Percentiles rank a stretch among this genome's conserved stretches.
Evolutionary conservation across 345 rosid species (phyloP).

Genomic region (Clarkia xantiana): DNA sequence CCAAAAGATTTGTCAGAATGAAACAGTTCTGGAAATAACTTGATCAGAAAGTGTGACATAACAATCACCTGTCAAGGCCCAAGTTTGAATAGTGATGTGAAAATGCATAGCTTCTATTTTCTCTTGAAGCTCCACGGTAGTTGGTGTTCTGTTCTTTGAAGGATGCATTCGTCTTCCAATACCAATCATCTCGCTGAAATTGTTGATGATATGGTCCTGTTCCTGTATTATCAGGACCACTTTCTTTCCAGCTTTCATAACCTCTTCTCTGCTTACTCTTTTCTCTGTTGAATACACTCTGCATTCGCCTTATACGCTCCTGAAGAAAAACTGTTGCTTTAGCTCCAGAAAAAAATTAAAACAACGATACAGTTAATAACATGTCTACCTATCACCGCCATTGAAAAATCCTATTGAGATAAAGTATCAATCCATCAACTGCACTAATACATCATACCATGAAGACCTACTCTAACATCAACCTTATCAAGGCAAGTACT

Average conservation of each 20-base stretch:
- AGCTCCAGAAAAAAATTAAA: not conserved
- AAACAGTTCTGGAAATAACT: not conserved
- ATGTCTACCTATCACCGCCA: no score
- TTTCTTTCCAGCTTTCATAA: constrained; percentile 74
- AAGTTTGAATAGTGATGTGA: constrained; percentile 83
- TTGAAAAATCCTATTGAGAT: no score
- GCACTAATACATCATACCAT: no score
- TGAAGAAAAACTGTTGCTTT: constrained; percentile 8
- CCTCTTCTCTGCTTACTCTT: constrained; percentile 56
- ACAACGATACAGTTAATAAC: not conserved
- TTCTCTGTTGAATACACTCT: constrained; percentile 89
- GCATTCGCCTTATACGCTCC: constrained; percentile 98
- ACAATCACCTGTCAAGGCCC: constrained; percentile 78
- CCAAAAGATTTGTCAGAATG: no score
- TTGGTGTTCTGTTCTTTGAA: constrained; percentile 47
- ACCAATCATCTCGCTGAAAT: constrained; percentile 95
- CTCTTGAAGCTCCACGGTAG: constrained; percentile 45
- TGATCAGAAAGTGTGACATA: not conserved
- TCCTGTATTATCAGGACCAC: constrained; percentile 21
- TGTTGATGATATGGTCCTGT: constrained; percentile 50
- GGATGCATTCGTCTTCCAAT: constrained; percentile 73
- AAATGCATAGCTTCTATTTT: constrained; percentile 39
- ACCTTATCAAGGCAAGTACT: no score
- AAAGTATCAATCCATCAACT: no score
- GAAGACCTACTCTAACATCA: no score